Base-by-base conservation (phyloP, 345 rosid species). In the Geranium rotundifolium region DNA sequence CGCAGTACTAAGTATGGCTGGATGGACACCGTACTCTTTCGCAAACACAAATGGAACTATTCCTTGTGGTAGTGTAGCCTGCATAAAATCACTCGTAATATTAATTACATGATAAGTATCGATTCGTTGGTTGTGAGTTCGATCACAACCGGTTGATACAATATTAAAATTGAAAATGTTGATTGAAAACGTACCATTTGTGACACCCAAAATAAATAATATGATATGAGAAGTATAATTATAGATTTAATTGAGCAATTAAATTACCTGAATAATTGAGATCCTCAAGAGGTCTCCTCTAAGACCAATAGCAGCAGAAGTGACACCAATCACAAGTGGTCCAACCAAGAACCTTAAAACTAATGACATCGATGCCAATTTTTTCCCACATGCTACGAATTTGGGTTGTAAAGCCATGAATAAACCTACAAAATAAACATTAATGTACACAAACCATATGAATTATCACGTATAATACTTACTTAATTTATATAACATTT, bases 51-150 rank as follows among this genome's bases (percentile, higher is more conserved):
- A 87, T 16, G 90, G 90, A 39, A 83, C 83, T 31, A 87, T 71
- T 18, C 82, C 89, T 65, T 78, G 85, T 18, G 95, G 85, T 60
- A 88, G 95, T 67, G 91, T 83, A 19, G 91, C 95, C 95, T 87
- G 69, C 23, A n/a, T 54, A 56, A 3, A 23, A 23, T 23, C 27
- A 23, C 27, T 23, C 27, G 2, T 23, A 23, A 23, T 23, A 23
- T 23, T 23, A 23, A 23, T 23, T 23, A 0, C 27, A 2, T 23
- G 2, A 23, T 23, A 23, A 23, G 27, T 1, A 23, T 23, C 27
- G 27, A 23, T 23, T 23, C 27, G 27, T 23, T 23, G 27, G 27
- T 2, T 23, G 27, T 23, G 27, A 23, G 2, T 2, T 2, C 1
- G 27, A 23, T 23, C 27, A 23, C n/a, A 23, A 23, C 27, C 27